Evolutionary conservation across 495 filamentous ascomycete genomes (phyloP).

Genomic region (Tuber umbilicatum): DNA sequence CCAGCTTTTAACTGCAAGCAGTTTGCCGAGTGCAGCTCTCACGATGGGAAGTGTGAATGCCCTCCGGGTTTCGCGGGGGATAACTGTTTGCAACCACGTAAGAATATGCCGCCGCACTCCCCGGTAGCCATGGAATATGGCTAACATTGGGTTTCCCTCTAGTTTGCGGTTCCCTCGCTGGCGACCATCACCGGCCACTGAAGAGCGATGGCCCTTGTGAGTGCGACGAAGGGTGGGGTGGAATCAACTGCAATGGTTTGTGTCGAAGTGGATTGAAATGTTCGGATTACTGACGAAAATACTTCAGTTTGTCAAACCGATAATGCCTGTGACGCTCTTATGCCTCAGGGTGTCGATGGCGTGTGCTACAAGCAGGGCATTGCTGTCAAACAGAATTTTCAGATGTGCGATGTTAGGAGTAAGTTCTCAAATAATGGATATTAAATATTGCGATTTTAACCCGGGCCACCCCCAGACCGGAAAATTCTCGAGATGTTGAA

Average conservation of each 20-base stretch:
- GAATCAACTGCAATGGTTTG: conserved; percentile 86
- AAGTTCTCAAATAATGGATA: conserved; percentile 14
- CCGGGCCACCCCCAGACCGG: conserved; percentile 36
- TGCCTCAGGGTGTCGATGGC: conserved; percentile 67
- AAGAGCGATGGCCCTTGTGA: conserved; percentile 64
- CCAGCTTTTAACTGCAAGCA: conserved; percentile 85
- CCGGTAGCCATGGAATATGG: neutral
- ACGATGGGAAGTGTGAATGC: conserved; percentile 84
- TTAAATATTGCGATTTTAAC: neutral
- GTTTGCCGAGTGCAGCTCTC: conserved; percentile 75
- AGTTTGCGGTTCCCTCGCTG: conserved; percentile 82
- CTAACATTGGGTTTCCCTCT: conserved; percentile 29
- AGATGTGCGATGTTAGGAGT: conserved; percentile 98
- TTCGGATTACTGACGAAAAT: conserved; percentile 55
- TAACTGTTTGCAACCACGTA: conserved; percentile 76
- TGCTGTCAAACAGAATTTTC: conserved; percentile 86
- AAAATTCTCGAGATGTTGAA: conserved; percentile 85
- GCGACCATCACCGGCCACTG: conserved; percentile 65
- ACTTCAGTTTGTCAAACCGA: conserved; percentile 84
- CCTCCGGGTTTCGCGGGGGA: conserved; percentile 87
- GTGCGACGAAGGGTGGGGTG: conserved; percentile 92
- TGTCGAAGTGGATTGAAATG: conserved; percentile 65
- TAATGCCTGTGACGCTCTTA: conserved; percentile 74
- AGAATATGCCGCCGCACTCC: conserved; percentile 20
- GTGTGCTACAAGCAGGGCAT: conserved; percentile 89